Evolutionary conservation across 2,329 filamentous ascomycete genomes (phyloP), one percentile per base, ranked within the genome.

Genomic region (Aspergillus thermomutatus): DNA sequence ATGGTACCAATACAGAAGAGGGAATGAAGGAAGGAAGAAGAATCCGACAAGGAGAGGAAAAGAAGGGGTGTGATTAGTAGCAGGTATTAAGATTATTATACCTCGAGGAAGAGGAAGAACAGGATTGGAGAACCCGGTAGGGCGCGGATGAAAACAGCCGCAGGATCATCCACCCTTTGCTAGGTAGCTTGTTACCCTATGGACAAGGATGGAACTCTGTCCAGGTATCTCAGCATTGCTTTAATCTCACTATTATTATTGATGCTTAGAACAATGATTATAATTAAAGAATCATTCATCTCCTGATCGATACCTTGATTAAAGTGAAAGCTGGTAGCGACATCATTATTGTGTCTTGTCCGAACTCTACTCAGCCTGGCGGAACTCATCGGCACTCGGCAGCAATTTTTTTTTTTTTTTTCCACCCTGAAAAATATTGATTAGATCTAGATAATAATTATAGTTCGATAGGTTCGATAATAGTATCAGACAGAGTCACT

Each of bases 141-240:
- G 54, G 59, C 59, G 56, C 55, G 60, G 60, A 63, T 58, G 34
- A 51, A 53, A 51, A 21, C 19, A 45, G 41, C 41, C 41, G 41
- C 8, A 45, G 21, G 41, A 19, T 21, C 41, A 23, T 37, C 31
- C 31, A 37, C 31, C 17, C 17, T 37, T 17, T 14, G 5, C 31
- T 37, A 37, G 5, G 14, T 37, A 37, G 31, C 31, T 37, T 37
- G 14, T 14, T 34, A 2, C 31, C 31, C 31, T 34, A 34, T 34
- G 5, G 28, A 14, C 31, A 37, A 5, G 14, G 7, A 37, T 17
- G 31, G 6, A 17, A 5, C 31, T n/a, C 14, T 37, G 14, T 5
- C 5, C 14, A 6, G 31, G 14, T 37, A 37, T 37, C 31, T 37
- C 31, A n/a, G n/a, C n/a, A n/a, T n/a, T n/a, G n/a, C n/a, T n/a